These are phyloP conservation scores for Casuarina equisetifolia DNA, from an alignment of 306 rosid species.

Conservation along the genomic window DNA sequence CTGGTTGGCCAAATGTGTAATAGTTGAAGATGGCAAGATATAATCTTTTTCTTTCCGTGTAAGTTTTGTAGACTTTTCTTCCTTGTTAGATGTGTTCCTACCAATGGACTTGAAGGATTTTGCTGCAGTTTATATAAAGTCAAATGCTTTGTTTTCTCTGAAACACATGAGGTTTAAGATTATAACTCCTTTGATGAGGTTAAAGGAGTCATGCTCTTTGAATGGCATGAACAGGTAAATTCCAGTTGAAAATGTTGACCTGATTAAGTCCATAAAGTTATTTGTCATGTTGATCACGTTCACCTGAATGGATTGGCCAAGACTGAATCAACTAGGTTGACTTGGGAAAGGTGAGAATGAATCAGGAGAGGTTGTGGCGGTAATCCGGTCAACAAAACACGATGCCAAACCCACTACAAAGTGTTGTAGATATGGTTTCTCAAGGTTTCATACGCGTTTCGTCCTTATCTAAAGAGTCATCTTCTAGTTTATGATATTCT, in stretches of 20 bases:
- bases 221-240: neutral
- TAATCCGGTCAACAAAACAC: too few relatives aligned
- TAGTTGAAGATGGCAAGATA: neutral
- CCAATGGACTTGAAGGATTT: neutral
- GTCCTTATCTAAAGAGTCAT: too few relatives aligned
- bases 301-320: too few relatives aligned
- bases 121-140: neutral
- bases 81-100: neutral
- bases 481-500: too few relatives aligned
- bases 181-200: neutral
- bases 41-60: neutral
- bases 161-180: neutral
- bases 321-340: too few relatives aligned
- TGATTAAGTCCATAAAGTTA: neutral
- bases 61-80: neutral
- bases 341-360: too few relatives aligned
- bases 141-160: neutral
- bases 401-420: too few relatives aligned
- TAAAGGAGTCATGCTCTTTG: neutral
- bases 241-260: neutral
- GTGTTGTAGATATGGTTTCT: too few relatives aligned
- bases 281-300: too few relatives aligned
- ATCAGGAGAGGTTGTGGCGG: too few relatives aligned
- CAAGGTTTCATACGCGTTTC: too few relatives aligned
- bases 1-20: neutral